Conservation (phyloP, 257 asterid genomes). For the Schizonepeta tenuifolia region DNA sequence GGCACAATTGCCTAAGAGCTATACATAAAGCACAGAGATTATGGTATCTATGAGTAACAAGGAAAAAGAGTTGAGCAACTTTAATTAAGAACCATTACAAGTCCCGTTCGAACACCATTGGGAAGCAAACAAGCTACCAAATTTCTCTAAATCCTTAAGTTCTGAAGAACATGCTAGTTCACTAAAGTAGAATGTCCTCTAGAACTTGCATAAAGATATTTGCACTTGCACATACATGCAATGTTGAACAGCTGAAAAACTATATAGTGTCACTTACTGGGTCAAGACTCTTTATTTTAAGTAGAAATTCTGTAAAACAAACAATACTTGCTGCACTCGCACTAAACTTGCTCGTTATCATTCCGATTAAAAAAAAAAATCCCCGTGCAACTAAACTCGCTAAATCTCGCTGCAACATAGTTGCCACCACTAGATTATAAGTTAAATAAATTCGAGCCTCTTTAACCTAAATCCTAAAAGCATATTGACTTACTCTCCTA, state of each 20-base stretch:
- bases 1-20: not conserved
- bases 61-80: not conserved
- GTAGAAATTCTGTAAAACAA: not conserved
- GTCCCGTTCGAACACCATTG: not conserved
- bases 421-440: not conserved
- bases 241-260: not conserved
- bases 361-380: not conserved
- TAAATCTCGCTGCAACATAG: not conserved
- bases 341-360: slow-evolving; percentile 6
- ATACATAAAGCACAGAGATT: not conserved
- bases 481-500: not conserved
- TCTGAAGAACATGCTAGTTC: not conserved
- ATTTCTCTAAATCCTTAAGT: slow-evolving; percentile 5
- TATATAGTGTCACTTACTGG: not conserved
- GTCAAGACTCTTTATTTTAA: no score
- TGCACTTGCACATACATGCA: not conserved
- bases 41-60: slow-evolving; percentile 9
- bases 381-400: slow-evolving; percentile 11
- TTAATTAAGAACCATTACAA: not conserved
- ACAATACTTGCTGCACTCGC: slow-evolving; percentile 2
- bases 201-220: not conserved
- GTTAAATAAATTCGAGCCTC: slow-evolving; percentile 7
- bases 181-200: not conserved
- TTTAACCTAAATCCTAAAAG: not conserved
- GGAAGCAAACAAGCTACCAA: not conserved